These are phyloP conservation scores for Lasiodiplodia hormozganensis DNA, from an alignment of 2,329 filamentous ascomycete genomes.

Conservation along the genomic window DNA sequence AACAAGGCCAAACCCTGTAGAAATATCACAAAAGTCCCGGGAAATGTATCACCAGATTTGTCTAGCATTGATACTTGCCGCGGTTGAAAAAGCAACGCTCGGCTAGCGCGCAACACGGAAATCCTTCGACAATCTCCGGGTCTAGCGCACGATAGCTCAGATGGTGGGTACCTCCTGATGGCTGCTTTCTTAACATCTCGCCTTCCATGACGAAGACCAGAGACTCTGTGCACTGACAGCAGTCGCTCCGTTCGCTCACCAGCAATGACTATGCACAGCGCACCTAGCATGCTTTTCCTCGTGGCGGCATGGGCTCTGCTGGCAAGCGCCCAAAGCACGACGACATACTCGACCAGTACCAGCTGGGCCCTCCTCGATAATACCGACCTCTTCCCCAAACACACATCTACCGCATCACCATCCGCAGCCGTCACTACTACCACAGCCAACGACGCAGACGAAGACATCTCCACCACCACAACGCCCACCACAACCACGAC, in stretches of 20 bases:
- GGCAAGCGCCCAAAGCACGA: not conserved
- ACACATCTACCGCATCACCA: not conserved
- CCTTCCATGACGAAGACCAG: not conserved
- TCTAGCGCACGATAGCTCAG: not conserved
- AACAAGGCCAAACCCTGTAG: not conserved
- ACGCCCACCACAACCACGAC: not conserved
- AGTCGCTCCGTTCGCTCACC: not conserved
- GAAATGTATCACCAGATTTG: not conserved
- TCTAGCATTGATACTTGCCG: not conserved
- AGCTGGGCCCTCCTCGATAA: constrained; percentile 12
- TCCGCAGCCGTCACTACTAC: not conserved
- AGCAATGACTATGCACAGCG: not conserved
- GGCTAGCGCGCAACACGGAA: not conserved
- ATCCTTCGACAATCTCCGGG: constrained; percentile 13
- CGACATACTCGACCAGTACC: not conserved
- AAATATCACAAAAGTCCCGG: not conserved
- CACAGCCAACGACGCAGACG: not conserved
- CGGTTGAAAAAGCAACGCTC: not conserved
- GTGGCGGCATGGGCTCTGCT: not conserved
- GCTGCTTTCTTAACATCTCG: not conserved
- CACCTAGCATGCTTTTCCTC: too few species aligned
- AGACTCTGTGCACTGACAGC: too few species aligned
- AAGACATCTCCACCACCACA: not conserved
- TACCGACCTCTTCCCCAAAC: constrained; percentile 3
- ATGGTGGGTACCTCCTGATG: not conserved